Percentiles rank a stretch among this genome's conserved stretches.
phyloP scores from a whole-genome alignment of 164 flowering plant species.

The Cinnamomum micranthum region DNA sequence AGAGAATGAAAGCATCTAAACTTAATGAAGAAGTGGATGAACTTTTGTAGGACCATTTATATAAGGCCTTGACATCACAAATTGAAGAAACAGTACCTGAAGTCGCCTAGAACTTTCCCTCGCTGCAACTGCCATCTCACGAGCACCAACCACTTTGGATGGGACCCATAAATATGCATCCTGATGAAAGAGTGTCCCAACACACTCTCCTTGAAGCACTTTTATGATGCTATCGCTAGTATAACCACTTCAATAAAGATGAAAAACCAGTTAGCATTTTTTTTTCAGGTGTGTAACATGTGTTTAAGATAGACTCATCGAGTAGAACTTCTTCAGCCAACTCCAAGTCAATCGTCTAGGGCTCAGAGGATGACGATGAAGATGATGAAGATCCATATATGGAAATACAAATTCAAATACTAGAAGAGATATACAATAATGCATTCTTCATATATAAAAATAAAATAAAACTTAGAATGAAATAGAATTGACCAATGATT shows the following conservation, averaged over 20 bases:
- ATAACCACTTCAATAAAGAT: constrained; percentile 60
- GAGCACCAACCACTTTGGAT: constrained; percentile 46
- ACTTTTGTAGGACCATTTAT: background rate
- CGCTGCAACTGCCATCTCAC: constrained; percentile 96
- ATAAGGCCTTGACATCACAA: background rate
- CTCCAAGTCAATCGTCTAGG: no score
- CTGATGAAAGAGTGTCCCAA: constrained; percentile 91
- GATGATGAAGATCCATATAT: no score
- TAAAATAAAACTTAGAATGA: no score
- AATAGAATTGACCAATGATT: no score
- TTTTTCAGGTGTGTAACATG: background rate
- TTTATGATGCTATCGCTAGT: constrained; percentile 58
- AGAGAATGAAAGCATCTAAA: background rate
- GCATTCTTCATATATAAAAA: no score
- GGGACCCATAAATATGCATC: constrained; percentile 68
- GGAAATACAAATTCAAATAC: no score
- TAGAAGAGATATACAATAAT: no score
- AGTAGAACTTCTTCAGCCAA: no score
- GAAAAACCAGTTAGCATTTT: constrained; percentile 10
- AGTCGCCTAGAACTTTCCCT: constrained; percentile 88
- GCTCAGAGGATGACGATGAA: no score
- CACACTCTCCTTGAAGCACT: constrained; percentile 68
- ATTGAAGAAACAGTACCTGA: constrained; percentile 51
- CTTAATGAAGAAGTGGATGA: background rate
- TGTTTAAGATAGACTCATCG: no score